phyloP scores from a whole-genome alignment of 257 asterid genomes.

The Primulina tabacum region DNA sequence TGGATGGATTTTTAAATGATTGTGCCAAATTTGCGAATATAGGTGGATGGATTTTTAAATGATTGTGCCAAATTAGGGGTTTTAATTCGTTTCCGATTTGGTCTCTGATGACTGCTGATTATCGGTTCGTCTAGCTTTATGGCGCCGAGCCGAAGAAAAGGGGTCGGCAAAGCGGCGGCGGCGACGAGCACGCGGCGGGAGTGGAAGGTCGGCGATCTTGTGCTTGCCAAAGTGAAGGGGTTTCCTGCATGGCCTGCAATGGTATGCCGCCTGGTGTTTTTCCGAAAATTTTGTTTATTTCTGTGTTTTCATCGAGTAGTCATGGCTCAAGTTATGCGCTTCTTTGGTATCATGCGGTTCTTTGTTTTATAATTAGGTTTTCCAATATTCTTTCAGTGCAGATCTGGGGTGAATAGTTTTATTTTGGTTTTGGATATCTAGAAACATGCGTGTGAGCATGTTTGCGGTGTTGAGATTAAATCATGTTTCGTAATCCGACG shows the following conservation, averaged over 20 bases:
- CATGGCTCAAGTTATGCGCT: constrained; percentile 5
- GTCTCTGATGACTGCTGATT: constrained; percentile 49
- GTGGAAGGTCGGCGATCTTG: constrained; percentile 91
- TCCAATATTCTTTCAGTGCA: background rate
- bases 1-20: constrained; percentile 22
- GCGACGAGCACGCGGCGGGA: constrained; percentile 60
- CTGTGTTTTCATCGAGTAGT: background rate
- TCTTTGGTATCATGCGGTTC: constrained; percentile 14
- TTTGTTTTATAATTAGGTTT: constrained; percentile 8
- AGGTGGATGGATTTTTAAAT: too few species aligned
- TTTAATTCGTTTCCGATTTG: constrained; percentile 20
- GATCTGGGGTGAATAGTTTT: background rate
- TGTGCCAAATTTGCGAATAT: constrained; percentile 4
- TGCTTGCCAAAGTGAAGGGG: constrained; percentile 92
- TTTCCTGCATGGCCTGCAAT: constrained; percentile 95
- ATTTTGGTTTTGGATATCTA: background rate
- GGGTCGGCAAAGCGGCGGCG: constrained; percentile 60
- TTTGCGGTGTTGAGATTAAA: background rate
- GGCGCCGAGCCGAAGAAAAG: constrained; percentile 82
- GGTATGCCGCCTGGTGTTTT: constrained; percentile 35
- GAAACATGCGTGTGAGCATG: background rate
- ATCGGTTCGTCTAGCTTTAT: constrained; percentile 35
- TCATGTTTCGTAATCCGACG: background rate
- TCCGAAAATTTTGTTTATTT: background rate
- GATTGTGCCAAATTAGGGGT: constrained; percentile 28